Base-by-base conservation (phyloP, 2,329 filamentous ascomycete species). In the Phialophora macrospora region DNA sequence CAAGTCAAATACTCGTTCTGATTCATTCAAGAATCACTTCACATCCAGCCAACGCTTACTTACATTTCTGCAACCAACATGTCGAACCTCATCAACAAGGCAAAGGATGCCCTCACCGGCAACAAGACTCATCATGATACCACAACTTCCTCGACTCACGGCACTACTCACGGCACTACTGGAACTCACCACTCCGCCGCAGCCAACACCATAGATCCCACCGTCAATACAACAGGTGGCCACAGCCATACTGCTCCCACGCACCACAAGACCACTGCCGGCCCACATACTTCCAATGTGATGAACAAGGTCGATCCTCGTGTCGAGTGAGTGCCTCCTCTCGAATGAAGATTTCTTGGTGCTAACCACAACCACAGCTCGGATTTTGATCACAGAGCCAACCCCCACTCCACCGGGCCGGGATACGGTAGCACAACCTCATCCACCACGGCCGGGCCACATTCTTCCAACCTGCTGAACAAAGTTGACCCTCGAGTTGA, bases 1-100 rank as follows among this genome's bases (percentile, higher is more conserved):
- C 20, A 28, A 30, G 17, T 34, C 11, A 55, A 55, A 30, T 9
- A 26, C 48, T 26, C 48, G 12, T 51, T 51, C 24, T 28, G 22
- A 24, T 49, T 49, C 20, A 51, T 22, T n/a, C 48, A 22, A 26
- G 48, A 51, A 22, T 20, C 28, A 11, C 12, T n/a, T n/a, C 41
- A 34, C 9, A 24, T 22, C 11, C 46, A 41, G 9, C 58, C 56
- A 55, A 54, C 49, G 20, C 38, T 6, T 17, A 17, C 34, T 38
- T 38, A 17, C 34, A 41, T 8, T 46, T n/a, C 54, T 22, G 24
- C 44, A 49, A 20, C 62, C 77, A 77, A 63, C 66, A 84, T 83
- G 82, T 80, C 80, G 46, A 73, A 73, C 58, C 72, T 82, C 61
- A 71, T 82, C 62, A 76, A 83, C 73, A 83, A 83, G 66, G 77